These are phyloP conservation scores for Capsicum baccatum DNA, from an alignment of 257 asterid genomes.

Conservation along the genomic window DNA sequence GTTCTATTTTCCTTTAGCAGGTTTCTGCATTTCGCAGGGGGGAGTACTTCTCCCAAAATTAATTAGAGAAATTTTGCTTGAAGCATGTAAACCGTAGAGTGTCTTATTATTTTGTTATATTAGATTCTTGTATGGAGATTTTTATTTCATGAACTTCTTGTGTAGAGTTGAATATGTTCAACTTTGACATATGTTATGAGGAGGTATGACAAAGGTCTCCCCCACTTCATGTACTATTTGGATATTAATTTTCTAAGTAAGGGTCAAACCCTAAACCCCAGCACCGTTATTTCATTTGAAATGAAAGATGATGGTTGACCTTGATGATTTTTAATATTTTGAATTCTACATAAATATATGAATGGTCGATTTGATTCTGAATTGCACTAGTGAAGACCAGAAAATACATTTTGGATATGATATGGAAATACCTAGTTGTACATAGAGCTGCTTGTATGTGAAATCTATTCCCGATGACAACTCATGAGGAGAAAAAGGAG, in stretches of 20 bases:
- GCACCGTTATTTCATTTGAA: background rate
- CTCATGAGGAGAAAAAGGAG: constrained; percentile 20
- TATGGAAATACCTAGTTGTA: constrained; percentile 6
- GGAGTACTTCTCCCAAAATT: background rate
- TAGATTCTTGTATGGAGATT: background rate
- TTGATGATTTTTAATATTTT: background rate
- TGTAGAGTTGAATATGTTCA: background rate
- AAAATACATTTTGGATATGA: background rate
- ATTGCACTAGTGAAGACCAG: too few species aligned
- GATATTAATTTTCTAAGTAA: background rate
- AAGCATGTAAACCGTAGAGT: background rate
- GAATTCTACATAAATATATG: background rate
- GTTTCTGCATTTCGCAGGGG: background rate
- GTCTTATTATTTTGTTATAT: background rate
- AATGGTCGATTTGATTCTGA: too few species aligned
- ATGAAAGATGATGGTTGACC: background rate
- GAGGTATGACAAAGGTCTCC: background rate
- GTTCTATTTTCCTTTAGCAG: background rate
- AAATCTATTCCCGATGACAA: background rate
- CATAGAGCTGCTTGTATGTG: background rate
- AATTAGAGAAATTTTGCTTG: background rate
- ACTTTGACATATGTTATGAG: background rate
- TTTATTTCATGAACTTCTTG: background rate
- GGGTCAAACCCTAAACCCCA: background rate
- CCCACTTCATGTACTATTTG: background rate